Evolutionary conservation across 768 basidiomycete genomes (phyloP).

Genomic region (Termitomyces sp.): DNA sequence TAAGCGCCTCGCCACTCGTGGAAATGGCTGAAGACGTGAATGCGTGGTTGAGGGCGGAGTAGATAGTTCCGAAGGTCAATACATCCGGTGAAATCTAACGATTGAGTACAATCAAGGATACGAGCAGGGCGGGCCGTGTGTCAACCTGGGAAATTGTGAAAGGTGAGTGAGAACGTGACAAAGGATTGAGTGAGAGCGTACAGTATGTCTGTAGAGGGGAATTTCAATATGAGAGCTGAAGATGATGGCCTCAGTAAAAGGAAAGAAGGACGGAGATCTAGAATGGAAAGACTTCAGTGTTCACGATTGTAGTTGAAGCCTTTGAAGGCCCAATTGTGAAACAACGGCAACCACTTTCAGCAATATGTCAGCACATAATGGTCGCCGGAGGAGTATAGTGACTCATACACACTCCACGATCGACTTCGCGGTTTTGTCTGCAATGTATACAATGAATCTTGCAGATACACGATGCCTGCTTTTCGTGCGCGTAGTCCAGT

Average conservation of each 20-base stretch:
- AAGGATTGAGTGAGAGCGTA: slow-evolving; percentile 1
- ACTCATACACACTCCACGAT: slow-evolving; percentile 1
- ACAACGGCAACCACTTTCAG: neutral
- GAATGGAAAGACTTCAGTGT: neutral
- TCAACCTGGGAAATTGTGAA: neutral
- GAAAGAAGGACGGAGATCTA: neutral
- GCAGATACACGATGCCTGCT: slow-evolving; percentile 1
- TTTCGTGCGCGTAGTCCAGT: neutral
- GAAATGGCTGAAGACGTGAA: slow-evolving; percentile 63
- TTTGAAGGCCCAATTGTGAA: neutral
- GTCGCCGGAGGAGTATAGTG: neutral
- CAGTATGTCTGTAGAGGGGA: neutral
- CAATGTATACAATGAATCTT: neutral
- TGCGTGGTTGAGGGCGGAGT: slow-evolving; percentile 32
- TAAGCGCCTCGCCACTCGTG: slow-evolving; percentile 56
- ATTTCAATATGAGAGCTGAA: neutral
- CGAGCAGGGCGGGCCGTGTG: neutral
- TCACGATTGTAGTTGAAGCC: neutral
- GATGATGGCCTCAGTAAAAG: neutral
- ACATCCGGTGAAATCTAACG: slow-evolving; percentile 44
- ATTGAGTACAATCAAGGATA: slow-evolving; percentile 38
- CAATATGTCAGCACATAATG: neutral
- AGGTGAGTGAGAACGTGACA: neutral
- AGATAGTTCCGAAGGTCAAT: slow-evolving; percentile 36
- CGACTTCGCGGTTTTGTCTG: neutral